Conservation (phyloP, 2,329 filamentous ascomycete species). For the Verticillium dahliae region DNA sequence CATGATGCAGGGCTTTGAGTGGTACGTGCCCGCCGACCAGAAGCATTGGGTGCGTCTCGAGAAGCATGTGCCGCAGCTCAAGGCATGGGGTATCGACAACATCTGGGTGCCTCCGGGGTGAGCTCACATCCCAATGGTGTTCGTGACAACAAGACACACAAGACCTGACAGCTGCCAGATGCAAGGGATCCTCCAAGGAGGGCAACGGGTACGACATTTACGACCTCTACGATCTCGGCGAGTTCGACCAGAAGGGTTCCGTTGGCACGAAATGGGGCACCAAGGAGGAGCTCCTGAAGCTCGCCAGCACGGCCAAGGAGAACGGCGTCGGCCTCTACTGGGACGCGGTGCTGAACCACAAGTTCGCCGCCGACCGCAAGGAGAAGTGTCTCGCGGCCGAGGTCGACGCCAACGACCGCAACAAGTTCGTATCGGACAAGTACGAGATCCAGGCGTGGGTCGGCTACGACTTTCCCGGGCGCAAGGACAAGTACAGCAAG, state of each 20-base stretch:
- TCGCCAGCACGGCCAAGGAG: constrained; percentile 46
- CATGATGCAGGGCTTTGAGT: constrained; percentile 68
- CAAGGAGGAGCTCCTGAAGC: constrained; percentile 51
- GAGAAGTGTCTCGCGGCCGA: constrained; percentile 58
- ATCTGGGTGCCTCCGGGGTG: constrained; percentile 63
- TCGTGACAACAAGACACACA: no score
- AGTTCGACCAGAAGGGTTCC: constrained; percentile 66
- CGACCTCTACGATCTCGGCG: constrained; percentile 62
- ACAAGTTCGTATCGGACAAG: constrained; percentile 45
- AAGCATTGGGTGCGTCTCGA: constrained; percentile 58
- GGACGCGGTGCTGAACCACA: constrained; percentile 71
- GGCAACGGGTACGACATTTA: constrained; percentile 68
- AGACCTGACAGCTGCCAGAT: constrained; percentile 22
- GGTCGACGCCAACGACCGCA: constrained; percentile 56
- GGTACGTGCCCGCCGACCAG: constrained; percentile 60
- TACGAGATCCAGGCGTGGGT: constrained; percentile 66
- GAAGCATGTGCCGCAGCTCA: constrained; percentile 48
- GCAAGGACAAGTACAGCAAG: constrained; percentile 53
- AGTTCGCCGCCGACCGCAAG: constrained; percentile 62
- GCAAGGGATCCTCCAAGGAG: constrained; percentile 57
- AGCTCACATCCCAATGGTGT: neutral
- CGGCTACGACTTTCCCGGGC: constrained; percentile 60
- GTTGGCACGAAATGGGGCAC: constrained; percentile 64
- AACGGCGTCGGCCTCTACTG: constrained; percentile 57
- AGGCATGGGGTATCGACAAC: constrained; percentile 55